Evolutionary conservation across 2,329 filamentous ascomycete species (phyloP).

Genomic region (Colletotrichum paranaense): DNA sequence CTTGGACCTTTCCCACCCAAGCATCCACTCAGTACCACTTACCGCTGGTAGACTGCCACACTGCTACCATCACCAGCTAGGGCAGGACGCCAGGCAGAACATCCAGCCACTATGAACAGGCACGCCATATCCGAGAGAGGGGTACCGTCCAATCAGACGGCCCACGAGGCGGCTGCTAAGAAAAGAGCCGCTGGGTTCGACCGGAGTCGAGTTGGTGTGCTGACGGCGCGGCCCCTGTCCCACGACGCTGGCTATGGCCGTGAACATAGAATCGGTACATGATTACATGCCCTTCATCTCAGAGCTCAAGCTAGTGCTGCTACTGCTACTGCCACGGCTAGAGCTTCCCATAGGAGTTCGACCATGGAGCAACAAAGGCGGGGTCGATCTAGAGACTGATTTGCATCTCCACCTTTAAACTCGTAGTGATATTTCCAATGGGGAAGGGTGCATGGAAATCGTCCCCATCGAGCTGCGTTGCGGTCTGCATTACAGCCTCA

Average conservation of each 20-base stretch:
- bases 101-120: not conserved
- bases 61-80: not conserved
- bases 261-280: not conserved
- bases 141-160: slow-evolving; percentile 15
- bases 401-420: not conserved
- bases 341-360: not conserved
- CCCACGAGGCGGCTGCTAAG: slow-evolving; percentile 8
- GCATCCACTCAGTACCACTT: not conserved
- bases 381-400: not conserved
- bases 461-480: not conserved
- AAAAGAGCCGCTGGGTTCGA: slow-evolving; percentile 19
- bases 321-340: not conserved
- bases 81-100: not conserved
- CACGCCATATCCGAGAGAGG: slow-evolving; percentile 15
- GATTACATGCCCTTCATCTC: not conserved
- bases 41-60: not conserved
- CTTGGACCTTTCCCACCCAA: not conserved
- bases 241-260: not conserved
- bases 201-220: slow-evolving; percentile 17
- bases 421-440: not conserved
- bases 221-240: slow-evolving; percentile 3
- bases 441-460: not conserved
- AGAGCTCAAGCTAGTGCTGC: slow-evolving; percentile 6
- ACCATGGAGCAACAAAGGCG: slow-evolving; percentile 1
- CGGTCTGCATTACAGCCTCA: not conserved